Conservation (phyloP, 331 rosid species). For the Rhamnella rubrinervis region DNA sequence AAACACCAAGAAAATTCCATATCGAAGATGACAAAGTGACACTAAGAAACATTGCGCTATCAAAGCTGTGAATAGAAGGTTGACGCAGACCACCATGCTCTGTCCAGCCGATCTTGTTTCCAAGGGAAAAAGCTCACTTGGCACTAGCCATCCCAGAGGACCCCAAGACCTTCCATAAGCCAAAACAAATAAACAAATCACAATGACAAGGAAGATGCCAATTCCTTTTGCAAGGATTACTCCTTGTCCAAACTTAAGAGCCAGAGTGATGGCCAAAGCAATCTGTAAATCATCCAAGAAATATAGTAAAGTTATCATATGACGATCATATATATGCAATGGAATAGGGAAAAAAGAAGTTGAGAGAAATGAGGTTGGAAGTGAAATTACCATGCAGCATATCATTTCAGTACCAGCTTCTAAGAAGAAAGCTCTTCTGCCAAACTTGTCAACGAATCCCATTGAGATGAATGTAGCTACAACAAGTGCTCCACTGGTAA, state of each 20-base stretch:
- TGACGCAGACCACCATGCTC: constrained; percentile 89
- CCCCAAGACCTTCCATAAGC: constrained; percentile 99
- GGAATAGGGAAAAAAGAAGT: background rate
- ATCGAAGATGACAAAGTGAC: constrained; percentile 82
- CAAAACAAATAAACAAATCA: constrained; percentile 75
- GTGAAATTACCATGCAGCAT: constrained; percentile 64
- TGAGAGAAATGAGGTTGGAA: background rate
- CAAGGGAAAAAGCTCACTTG: constrained; percentile 92
- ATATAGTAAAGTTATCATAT: constrained; percentile 5
- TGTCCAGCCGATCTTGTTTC: constrained; percentile 95
- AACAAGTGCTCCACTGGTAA: constrained; percentile 83
- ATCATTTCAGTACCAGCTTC: constrained; percentile 97
- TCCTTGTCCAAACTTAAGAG: constrained; percentile 76
- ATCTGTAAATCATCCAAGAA: constrained; percentile 45
- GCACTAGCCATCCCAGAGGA: constrained; percentile 94
- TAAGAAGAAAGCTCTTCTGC: constrained; percentile 85
- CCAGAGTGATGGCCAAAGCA: constrained; percentile 59
- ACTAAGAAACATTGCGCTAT: constrained; percentile 83
- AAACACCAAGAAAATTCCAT: constrained; percentile 84
- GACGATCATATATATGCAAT: background rate
- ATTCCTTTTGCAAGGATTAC: constrained; percentile 57
- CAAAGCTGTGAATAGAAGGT: constrained; percentile 85
- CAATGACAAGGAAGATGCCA: constrained; percentile 65
- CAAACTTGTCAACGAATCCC: constrained; percentile 75
- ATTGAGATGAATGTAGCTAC: constrained; percentile 80